Evolutionary conservation across 345 rosid species (phyloP).

Genomic region (Passiflora organensis): DNA sequence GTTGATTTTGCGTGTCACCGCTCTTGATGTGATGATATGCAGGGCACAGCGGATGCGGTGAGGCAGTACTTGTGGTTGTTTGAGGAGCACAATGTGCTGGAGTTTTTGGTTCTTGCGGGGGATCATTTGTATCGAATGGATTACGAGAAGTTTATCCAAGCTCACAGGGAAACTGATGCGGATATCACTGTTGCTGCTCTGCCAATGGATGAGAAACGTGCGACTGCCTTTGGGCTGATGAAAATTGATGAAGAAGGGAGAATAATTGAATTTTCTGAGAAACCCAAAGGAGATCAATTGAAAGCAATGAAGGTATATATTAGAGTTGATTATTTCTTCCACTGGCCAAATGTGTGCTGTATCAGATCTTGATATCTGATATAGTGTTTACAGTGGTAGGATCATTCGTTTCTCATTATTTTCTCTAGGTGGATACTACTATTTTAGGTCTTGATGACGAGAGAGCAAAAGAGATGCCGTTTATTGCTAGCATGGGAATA

Average conservation of each 20-base stretch:
- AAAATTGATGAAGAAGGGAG: constrained; percentile 98
- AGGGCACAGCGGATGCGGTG: constrained; percentile 99
- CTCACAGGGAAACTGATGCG: constrained; percentile 94
- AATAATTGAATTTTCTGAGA: constrained; percentile 85
- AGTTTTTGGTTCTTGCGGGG: constrained; percentile 89
- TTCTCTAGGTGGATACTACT: constrained; percentile 79
- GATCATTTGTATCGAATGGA: constrained; percentile 98
- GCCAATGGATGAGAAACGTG: constrained; percentile 93
- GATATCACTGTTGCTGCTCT: constrained; percentile 98
- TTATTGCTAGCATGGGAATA: constrained; percentile 97
- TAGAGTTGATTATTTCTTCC: not conserved
- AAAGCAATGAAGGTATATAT: constrained; percentile 75
- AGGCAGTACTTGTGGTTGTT: constrained; percentile 94
- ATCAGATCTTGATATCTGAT: not conserved
- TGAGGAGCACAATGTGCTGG: constrained; percentile 95
- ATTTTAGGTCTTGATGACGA: constrained; percentile 88
- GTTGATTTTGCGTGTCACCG: constrained; percentile 1
- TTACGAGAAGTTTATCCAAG: constrained; percentile 91
- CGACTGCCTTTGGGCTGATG: constrained; percentile 92
- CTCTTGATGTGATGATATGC: constrained; percentile 3
- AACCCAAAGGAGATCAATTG: constrained; percentile 90
- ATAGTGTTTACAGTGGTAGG: not conserved
- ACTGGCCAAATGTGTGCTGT: not conserved
- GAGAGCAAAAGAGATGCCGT: constrained; percentile 92
- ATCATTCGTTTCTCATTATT: not conserved